These are phyloP conservation scores for Pulicaria dysenterica DNA, from an alignment of 129 eudicot species.

Conservation along the genomic window DNA sequence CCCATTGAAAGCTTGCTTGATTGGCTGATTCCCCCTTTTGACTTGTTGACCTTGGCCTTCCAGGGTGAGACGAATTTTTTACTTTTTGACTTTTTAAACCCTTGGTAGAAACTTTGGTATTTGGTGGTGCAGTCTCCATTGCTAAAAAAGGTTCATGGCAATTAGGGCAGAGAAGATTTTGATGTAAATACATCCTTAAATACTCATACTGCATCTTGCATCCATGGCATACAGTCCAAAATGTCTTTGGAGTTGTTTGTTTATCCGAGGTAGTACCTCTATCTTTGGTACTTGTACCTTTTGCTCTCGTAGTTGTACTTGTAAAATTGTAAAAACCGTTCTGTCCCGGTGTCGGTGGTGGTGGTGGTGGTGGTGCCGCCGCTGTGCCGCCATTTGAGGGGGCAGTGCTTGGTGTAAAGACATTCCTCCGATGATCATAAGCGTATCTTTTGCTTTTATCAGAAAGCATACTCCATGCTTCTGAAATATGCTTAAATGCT, in stretches of 20 bases:
- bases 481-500: conserved; percentile 73
- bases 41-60: conserved; percentile 30
- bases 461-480: conserved; percentile 83
- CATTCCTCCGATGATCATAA: conserved; percentile 57
- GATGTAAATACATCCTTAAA: conserved; percentile 70
- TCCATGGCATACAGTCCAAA: conserved; percentile 87
- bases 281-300: conserved; percentile 34
- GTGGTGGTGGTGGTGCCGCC: conserved; percentile 31
- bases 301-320: neutral
- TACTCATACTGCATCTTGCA: conserved; percentile 94
- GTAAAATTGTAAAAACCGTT: conserved; percentile 71
- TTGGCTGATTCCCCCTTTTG: conserved; percentile 28
- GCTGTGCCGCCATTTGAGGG: conserved; percentile 27
- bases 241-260: conserved; percentile 44
- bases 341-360: conserved; percentile 41
- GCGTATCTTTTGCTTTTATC: conserved; percentile 61
- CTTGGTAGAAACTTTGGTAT: conserved; percentile 45
- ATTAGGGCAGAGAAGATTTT: conserved; percentile 81
- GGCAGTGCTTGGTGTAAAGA: conserved; percentile 21
- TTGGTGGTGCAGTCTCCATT: conserved; percentile 61
- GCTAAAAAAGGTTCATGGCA: conserved; percentile 81
- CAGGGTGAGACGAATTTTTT: conserved; percentile 29
- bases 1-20: conserved; percentile 51
- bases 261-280: conserved; percentile 38
- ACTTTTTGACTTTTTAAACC: conserved; percentile 36